phyloP scores from a whole-genome alignment of 352 stramenopile genomes.

The Pythium aquatile region DNA sequence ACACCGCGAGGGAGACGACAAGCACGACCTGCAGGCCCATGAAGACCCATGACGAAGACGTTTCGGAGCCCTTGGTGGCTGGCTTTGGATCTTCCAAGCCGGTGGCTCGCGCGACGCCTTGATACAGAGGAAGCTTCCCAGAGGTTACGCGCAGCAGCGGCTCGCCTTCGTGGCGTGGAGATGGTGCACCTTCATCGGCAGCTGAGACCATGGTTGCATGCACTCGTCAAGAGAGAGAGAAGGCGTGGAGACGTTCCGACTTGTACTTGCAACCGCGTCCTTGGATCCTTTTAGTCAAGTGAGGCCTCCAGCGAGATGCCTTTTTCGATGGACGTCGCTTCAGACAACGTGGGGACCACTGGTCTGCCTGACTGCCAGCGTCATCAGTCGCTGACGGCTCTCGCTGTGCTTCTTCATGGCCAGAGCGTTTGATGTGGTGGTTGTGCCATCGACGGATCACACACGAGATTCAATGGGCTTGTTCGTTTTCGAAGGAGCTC shows the following conservation, averaged over 20 bases:
- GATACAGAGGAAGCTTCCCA: not conserved
- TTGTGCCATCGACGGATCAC: not conserved
- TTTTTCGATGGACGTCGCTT: not conserved
- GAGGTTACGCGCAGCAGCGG: not conserved
- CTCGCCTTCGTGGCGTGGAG: constrained; percentile 6
- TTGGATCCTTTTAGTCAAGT: not conserved
- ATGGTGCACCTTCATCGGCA: not conserved
- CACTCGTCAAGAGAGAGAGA: too few relatives aligned
- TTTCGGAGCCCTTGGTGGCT: not conserved
- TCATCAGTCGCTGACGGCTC: not conserved
- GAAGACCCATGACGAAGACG: not conserved
- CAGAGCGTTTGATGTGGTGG: not conserved
- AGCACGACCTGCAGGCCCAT: constrained; percentile 34
- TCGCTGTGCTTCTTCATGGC: not conserved
- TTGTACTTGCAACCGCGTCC: not conserved
- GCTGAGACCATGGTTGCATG: constrained; percentile 11
- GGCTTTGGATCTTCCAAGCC: not conserved
- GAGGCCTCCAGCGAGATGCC: not conserved
- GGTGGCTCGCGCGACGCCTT: not conserved
- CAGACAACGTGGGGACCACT: too few relatives aligned
- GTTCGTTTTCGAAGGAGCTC: not conserved
- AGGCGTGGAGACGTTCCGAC: not conserved
- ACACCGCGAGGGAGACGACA: constrained; percentile 38
- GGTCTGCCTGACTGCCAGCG: too few relatives aligned
- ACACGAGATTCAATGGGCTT: not conserved